A percentile compares a stretch with the other conserved stretches of the same genome.
Evolutionary conservation across 768 basidiomycete genomes (phyloP).

Genomic region (Myochromella boudieri): DNA sequence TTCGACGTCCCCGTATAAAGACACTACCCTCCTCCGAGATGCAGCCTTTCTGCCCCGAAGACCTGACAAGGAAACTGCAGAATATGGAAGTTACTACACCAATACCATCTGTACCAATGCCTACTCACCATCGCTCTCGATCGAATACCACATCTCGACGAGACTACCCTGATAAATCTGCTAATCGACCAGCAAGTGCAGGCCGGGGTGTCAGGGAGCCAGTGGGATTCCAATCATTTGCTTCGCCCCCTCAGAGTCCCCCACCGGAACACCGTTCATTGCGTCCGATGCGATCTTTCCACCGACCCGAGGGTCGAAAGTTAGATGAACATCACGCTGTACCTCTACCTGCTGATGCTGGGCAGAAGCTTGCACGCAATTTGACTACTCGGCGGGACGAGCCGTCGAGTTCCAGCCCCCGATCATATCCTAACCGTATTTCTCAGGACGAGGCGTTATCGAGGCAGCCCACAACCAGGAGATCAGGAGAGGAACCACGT

Average conservation of each 20-base stretch:
- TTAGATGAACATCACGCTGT: slow-evolving; percentile 30
- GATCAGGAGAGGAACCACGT: slow-evolving; percentile 18
- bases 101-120: slow-evolving; percentile 21
- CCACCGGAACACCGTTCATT: slow-evolving; percentile 26
- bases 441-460: slow-evolving; percentile 9
- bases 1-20: slow-evolving; percentile 39
- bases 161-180: slow-evolving; percentile 4
- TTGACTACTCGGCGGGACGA: slow-evolving; percentile 32
- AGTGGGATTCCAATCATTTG: slow-evolving; percentile 3
- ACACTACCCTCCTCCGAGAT: slow-evolving; percentile 40
- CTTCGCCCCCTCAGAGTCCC: slow-evolving; percentile 9
- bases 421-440: slow-evolving; percentile 21
- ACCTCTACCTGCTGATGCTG: slow-evolving; percentile 31
- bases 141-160: slow-evolving; percentile 7
- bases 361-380: slow-evolving; percentile 33
- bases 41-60: slow-evolving; percentile 52
- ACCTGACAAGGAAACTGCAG: slow-evolving; percentile 57
- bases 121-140: slow-evolving; percentile 5
- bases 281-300: slow-evolving; percentile 62
- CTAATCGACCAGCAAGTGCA: slow-evolving; percentile 16
- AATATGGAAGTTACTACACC: slow-evolving; percentile 44
- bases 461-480: slow-evolving; percentile 8
- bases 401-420: slow-evolving; percentile 10
- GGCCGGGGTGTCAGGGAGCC: slow-evolving; percentile 15
- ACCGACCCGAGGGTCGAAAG: slow-evolving; percentile 39